Evolutionary conservation across 805 yeast species (phyloP).

Genomic region (Candida nonsorbophila): DNA sequence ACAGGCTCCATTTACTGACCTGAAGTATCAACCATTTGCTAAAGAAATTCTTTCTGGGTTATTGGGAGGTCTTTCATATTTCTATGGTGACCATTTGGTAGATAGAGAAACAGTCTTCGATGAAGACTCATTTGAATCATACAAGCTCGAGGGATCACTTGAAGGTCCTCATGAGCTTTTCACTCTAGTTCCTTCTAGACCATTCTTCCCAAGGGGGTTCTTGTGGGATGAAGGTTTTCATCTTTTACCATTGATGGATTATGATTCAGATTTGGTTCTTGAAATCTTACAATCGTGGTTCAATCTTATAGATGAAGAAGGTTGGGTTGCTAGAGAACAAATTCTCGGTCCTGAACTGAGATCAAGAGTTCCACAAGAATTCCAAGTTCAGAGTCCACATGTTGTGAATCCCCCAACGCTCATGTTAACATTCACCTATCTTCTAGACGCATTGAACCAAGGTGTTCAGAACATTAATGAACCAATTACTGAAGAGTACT

Average conservation of each 20-base stretch:
- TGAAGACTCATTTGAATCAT: slow-evolving; percentile 61
- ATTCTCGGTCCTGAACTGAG: slow-evolving; percentile 90
- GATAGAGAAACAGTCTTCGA: slow-evolving; percentile 66
- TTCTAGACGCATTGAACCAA: slow-evolving; percentile 31
- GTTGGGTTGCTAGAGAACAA: slow-evolving; percentile 97
- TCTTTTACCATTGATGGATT: slow-evolving; percentile 71
- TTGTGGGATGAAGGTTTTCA: slow-evolving; percentile 99
- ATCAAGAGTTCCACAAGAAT: slow-evolving; percentile 77
- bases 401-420: slow-evolving; percentile 96
- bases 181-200: slow-evolving; percentile 84
- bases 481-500: slow-evolving; percentile 16
- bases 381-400: slow-evolving; percentile 79
- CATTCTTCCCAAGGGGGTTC: slow-evolving; percentile 94
- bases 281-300: slow-evolving; percentile 89
- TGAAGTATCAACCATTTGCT: slow-evolving; percentile 53
- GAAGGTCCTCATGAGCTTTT: slow-evolving; percentile 80
- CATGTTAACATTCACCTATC: slow-evolving; percentile 62
- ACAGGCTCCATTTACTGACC: slow-evolving; percentile 46
- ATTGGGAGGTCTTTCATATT: slow-evolving; percentile 86
- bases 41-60: slow-evolving; percentile 76
- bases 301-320: slow-evolving; percentile 74
- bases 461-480: too few species aligned
- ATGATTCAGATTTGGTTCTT: slow-evolving; percentile 76
- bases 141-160: slow-evolving; percentile 45
- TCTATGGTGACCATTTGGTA: slow-evolving; percentile 77